Conservation (phyloP, 192 early-diverging fungal genomes). For the Rhizophlyctis rosea region DNA sequence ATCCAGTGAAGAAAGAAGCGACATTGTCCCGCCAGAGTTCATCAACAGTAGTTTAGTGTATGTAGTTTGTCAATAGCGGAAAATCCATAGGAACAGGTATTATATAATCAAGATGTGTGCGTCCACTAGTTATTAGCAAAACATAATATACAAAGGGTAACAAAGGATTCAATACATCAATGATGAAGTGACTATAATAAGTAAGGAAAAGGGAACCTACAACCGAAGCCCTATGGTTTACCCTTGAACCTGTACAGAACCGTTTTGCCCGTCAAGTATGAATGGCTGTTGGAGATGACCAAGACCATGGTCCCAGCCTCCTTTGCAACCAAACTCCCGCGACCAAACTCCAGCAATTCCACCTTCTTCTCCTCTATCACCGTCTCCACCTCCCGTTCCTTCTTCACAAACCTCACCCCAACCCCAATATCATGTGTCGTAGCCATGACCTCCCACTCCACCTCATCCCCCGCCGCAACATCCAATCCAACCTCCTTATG, state of each 20-base stretch:
- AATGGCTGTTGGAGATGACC: slow-evolving; percentile 20
- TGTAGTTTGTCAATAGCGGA: too few species aligned
- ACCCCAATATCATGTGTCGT: slow-evolving; percentile 7
- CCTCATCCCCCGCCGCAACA: neutral
- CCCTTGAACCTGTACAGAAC: slow-evolving; percentile 14
- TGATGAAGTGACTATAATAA: too few species aligned
- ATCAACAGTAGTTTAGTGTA: too few species aligned
- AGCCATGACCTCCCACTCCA: slow-evolving; percentile 1
- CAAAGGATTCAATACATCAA: too few species aligned
- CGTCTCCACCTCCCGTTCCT: neutral
- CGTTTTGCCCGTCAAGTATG: slow-evolving; percentile 25
- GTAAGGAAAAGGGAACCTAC: too few species aligned
- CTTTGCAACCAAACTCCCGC: neutral
- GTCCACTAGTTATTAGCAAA: too few species aligned
- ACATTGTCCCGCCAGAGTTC: too few species aligned
- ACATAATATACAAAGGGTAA: too few species aligned
- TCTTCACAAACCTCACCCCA: neutral
- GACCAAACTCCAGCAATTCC: neutral
- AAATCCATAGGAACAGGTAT: too few species aligned
- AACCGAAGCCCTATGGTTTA: too few species aligned
- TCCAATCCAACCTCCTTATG: neutral
- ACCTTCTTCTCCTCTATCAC: neutral
- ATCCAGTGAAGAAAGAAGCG: neutral
- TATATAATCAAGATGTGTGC: too few species aligned
- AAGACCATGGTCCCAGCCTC: slow-evolving; percentile 8